These are phyloP conservation scores for Brassica napus DNA, from an alignment of 345 rosid genomes.

Conservation along the genomic window DNA sequence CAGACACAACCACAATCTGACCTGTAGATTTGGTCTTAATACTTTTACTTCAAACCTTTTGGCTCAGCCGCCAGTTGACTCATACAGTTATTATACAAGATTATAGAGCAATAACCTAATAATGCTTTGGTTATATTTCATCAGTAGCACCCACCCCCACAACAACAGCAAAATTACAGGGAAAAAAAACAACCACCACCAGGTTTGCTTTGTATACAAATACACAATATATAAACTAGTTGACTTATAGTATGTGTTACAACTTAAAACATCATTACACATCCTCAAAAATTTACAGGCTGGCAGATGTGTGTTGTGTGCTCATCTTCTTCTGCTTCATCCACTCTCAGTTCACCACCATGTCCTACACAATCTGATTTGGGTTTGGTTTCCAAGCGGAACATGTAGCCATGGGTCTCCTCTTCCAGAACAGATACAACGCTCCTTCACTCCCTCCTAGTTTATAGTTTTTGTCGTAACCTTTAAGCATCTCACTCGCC, in stretches of 20 bases:
- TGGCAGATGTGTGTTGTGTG: conserved; percentile 25
- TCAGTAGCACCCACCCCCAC: conserved; percentile 21
- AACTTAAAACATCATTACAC: conserved; percentile 29
- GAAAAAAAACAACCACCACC: conserved; percentile 26
- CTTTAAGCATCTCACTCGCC: conserved; percentile 48
- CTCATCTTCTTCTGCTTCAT: conserved; percentile 19
- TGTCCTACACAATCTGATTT: conserved; percentile 27
- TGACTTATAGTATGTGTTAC: conserved; percentile 22
- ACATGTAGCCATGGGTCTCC: conserved; percentile 67
- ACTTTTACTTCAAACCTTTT: neutral
- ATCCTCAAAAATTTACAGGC: conserved; percentile 37
- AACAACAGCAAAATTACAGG: conserved; percentile 20
- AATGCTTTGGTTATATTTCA: conserved; percentile 26
- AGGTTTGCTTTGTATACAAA: conserved; percentile 29
- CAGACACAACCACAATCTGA: too few relatives aligned
- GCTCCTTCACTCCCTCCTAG: conserved; percentile 56
- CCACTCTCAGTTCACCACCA: conserved; percentile 25
- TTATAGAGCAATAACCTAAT: neutral
- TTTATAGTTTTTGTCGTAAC: conserved; percentile 51
- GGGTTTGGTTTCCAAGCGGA: conserved; percentile 69
- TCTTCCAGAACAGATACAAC: conserved; percentile 65
- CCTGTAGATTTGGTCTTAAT: neutral
- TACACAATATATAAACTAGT: conserved; percentile 21
- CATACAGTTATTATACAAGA: neutral
- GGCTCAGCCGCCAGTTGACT: conserved; percentile 13